These are phyloP conservation scores for Candida rishiriensis DNA, from an alignment of 805 yeast genomes.

Conservation along the genomic window DNA sequence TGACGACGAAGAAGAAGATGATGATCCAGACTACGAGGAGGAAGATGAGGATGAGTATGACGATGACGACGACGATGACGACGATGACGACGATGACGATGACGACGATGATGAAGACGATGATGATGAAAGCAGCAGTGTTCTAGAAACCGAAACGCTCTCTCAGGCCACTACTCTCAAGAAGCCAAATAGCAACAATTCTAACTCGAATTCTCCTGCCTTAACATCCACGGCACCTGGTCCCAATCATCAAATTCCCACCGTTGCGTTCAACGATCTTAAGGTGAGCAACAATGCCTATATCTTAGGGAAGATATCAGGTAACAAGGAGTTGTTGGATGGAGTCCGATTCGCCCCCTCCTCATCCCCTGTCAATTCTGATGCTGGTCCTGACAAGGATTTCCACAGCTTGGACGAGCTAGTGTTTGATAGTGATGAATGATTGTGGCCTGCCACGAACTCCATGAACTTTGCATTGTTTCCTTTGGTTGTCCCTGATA, in stretches of 20 bases:
- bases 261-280: too few species aligned
- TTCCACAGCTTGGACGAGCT: constrained; percentile 13
- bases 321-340: neutral
- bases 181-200: too few species aligned
- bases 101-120: constrained; percentile 37
- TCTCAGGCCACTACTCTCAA: too few species aligned
- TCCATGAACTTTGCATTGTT: neutral
- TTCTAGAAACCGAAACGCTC: too few species aligned
- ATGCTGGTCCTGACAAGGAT: neutral
- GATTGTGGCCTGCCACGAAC: neutral
- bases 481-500: neutral
- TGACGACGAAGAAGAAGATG: constrained; percentile 39
- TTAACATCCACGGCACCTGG: too few species aligned
- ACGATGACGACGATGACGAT: constrained; percentile 35
- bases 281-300: constrained; percentile 5
- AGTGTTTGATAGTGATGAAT: constrained; percentile 5
- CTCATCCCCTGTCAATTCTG: too few species aligned
- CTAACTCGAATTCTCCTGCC: too few species aligned
- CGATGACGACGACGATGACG: constrained; percentile 36
- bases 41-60: constrained; percentile 45
- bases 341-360: too few species aligned
- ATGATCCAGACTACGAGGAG: constrained; percentile 43
- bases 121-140: constrained; percentile 21
- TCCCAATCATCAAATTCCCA: too few species aligned
- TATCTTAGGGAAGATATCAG: constrained; percentile 7